phyloP scores from a whole-genome alignment of 305 asterid genomes.

The Fraxinus baroniana region DNA sequence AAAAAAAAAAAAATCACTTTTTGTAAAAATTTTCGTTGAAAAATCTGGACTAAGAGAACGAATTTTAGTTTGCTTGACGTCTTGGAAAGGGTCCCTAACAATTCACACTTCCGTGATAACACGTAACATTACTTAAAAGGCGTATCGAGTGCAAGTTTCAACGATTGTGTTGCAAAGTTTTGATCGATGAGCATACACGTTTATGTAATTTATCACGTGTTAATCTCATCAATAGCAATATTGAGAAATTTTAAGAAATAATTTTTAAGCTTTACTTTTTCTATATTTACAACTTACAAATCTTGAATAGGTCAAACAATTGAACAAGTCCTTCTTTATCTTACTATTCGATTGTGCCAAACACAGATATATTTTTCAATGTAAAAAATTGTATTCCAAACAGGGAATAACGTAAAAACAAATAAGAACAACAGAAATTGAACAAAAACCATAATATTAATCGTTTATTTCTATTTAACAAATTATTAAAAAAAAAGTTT shows the following conservation, averaged over 20 bases:
- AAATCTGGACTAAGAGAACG: too few species aligned
- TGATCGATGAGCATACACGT: neutral
- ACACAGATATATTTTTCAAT: neutral
- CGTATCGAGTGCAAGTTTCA: neutral
- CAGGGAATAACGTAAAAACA: neutral
- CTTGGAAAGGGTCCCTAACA: too few species aligned
- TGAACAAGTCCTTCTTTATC: neutral
- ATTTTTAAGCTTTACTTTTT: too few species aligned
- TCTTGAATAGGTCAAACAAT: neutral
- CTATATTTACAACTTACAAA: too few species aligned
- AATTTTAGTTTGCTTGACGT: too few species aligned
- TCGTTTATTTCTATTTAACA: neutral
- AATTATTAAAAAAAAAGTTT: neutral
- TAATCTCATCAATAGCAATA: neutral
- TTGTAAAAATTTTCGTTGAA: too few species aligned
- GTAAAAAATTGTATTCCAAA: neutral
- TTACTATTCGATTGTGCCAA: neutral
- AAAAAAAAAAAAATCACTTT: too few species aligned
- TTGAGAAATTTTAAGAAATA: too few species aligned
- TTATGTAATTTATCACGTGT: neutral
- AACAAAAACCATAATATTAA: too few species aligned
- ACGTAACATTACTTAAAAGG: too few species aligned
- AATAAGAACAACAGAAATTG: too few species aligned
- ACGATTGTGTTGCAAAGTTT: neutral
- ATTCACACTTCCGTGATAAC: too few species aligned